Conservation (phyloP, 148 eudicot species). For the Nepenthes mirabilis region DNA sequence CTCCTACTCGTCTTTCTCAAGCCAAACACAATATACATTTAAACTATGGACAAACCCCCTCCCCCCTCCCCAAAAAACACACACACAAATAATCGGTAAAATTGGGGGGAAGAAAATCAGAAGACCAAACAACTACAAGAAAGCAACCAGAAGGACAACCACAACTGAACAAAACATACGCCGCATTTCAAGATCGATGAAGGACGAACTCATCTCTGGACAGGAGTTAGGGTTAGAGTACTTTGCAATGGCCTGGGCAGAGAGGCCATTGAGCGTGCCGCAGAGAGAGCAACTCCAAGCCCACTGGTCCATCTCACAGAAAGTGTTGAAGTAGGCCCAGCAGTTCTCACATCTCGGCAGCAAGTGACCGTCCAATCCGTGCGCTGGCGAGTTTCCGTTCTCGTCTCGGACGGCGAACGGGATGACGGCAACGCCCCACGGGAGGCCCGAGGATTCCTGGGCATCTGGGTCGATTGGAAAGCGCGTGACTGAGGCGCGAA, state of each 20-base stretch:
- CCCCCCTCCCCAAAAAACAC: too few relatives aligned
- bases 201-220: constrained; percentile 68
- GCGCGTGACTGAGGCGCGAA: constrained; percentile 52
- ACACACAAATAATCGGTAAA: too few relatives aligned
- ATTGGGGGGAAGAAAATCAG: too few relatives aligned
- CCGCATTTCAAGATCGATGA: constrained; percentile 79
- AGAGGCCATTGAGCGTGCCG: constrained; percentile 75
- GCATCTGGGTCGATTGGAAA: constrained; percentile 57
- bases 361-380: constrained; percentile 65
- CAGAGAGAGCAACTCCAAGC: constrained; percentile 79
- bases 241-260: constrained; percentile 41
- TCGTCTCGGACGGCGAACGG: constrained; percentile 69
- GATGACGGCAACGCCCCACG: constrained; percentile 78
- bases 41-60: too few relatives aligned
- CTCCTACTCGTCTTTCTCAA: too few relatives aligned
- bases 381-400: constrained; percentile 56
- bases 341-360: constrained; percentile 93
- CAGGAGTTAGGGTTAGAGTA: constrained; percentile 61
- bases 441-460: constrained; percentile 61
- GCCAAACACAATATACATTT: too few relatives aligned
- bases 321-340: constrained; percentile 90
- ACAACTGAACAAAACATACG: constrained; percentile 17
- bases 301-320: constrained; percentile 90
- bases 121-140: too few relatives aligned
- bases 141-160: too few relatives aligned